These are phyloP conservation scores for Starmerella vitae DNA, from an alignment of 805 yeast genomes.

Conservation along the genomic window DNA sequence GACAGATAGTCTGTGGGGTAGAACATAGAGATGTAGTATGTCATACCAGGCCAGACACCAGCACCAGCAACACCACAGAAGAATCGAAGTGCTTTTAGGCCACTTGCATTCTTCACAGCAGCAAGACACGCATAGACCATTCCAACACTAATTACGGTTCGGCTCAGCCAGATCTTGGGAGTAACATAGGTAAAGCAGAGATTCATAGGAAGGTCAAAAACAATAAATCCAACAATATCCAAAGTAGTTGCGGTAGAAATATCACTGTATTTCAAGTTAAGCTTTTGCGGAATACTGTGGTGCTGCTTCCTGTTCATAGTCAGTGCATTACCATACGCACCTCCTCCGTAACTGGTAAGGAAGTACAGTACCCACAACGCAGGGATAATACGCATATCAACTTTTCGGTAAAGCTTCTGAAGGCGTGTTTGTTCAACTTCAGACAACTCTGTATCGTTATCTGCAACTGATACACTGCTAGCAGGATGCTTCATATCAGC, in stretches of 20 bases:
- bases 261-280: constrained; percentile 42
- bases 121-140: constrained; percentile 62
- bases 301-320: constrained; percentile 58
- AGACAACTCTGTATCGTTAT: background rate
- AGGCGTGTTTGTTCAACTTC: background rate
- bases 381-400: constrained; percentile 64
- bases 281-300: constrained; percentile 45
- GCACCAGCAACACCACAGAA: constrained; percentile 68
- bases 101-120: constrained; percentile 41
- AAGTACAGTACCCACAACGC: constrained; percentile 72
- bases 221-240: constrained; percentile 67
- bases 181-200: constrained; percentile 67
- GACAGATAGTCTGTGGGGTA: constrained; percentile 69
- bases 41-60: constrained; percentile 85
- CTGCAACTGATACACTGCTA: background rate
- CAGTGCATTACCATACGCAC: constrained; percentile 63
- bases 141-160: constrained; percentile 68
- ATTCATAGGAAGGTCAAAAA: constrained; percentile 83
- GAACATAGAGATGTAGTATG: constrained; percentile 72
- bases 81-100: constrained; percentile 58
- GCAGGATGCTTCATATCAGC: background rate
- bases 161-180: constrained; percentile 73
- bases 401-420: constrained; percentile 35
- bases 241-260: constrained; percentile 65
- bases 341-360: constrained; percentile 62